Conservation (phyloP, 23 red algal genomes). For the Gracilaria vermiculophylla region DNA sequence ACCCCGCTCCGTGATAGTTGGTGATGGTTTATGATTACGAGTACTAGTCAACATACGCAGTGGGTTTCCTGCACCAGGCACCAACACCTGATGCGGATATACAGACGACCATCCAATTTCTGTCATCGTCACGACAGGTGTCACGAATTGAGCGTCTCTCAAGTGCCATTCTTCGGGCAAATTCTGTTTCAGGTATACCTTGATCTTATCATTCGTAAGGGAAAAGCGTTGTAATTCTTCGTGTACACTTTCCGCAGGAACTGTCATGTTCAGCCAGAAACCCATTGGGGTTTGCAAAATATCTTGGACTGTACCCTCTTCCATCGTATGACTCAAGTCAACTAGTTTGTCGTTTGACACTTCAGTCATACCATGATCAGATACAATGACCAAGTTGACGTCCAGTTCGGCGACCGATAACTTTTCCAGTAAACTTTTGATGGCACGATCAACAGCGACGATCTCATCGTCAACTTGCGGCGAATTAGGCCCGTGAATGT, state of each 20-base stretch:
- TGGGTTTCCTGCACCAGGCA: constrained; percentile 21
- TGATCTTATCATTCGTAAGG: neutral
- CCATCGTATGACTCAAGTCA: constrained; percentile 29
- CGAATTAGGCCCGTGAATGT: constrained; percentile 62
- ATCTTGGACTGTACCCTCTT: constrained; percentile 40
- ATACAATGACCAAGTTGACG: constrained; percentile 55
- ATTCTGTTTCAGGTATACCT: constrained; percentile 26
- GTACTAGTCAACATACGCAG: neutral
- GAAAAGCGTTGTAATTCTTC: constrained; percentile 1
- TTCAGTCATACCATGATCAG: constrained; percentile 80
- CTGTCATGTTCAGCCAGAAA: constrained; percentile 32
- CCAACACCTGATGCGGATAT: constrained; percentile 58
- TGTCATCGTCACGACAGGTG: constrained; percentile 50
- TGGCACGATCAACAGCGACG: constrained; percentile 31
- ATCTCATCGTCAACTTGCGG: constrained; percentile 56
- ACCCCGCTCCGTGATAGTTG: neutral
- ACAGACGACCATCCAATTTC: constrained; percentile 37
- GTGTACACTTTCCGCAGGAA: constrained; percentile 12
- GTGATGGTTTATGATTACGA: neutral
- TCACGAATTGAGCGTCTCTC: constrained; percentile 15
- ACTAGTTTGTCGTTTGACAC: constrained; percentile 27
- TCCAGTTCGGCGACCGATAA: neutral
- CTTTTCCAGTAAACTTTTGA: constrained; percentile 35
- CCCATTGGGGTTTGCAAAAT: constrained; percentile 41
- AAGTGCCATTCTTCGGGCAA: constrained; percentile 64